These are phyloP conservation scores for Sporothrix schenckii DNA, from an alignment of 2,329 filamentous ascomycete genomes.

Conservation along the genomic window DNA sequence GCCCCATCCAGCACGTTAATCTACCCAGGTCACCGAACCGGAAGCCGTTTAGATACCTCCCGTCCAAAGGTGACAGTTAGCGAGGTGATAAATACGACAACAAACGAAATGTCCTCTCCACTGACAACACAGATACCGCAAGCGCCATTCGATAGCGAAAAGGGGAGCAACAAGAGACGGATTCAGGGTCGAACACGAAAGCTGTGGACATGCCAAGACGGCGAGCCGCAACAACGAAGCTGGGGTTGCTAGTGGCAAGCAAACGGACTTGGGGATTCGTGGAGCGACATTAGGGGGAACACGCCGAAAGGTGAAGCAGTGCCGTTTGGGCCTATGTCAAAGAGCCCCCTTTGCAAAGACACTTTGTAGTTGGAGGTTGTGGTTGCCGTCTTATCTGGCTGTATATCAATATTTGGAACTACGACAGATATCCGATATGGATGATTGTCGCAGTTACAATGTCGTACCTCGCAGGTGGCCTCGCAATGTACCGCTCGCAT, in stretches of 20 bases:
- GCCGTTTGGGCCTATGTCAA: background rate
- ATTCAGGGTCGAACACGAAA: conserved; percentile 25
- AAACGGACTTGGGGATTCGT: background rate
- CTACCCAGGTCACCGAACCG: background rate
- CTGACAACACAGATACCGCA: background rate
- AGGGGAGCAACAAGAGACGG: background rate
- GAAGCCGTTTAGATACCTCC: background rate
- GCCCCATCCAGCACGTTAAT: background rate
- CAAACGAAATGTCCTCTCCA: background rate
- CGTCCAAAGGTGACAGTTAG: background rate
- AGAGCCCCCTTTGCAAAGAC: too few species aligned
- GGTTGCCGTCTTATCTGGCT: background rate
- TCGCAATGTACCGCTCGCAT: background rate
- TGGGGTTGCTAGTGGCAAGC: conserved; percentile 25
- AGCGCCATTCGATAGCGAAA: background rate
- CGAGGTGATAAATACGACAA: conserved; percentile 15
- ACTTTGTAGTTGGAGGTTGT: background rate
- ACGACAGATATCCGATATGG: background rate
- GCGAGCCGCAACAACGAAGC: conserved; percentile 18
- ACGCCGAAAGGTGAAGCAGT: background rate
- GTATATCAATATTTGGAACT: background rate
- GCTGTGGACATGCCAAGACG: conserved; percentile 28
- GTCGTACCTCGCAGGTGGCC: conserved; percentile 1
- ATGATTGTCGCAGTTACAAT: conserved; percentile 8
- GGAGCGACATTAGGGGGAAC: background rate